Percentiles rank a stretch among this genome's conserved stretches.
These are phyloP conservation scores for Massarina eburnea DNA, from an alignment of 2,329 filamentous ascomycete genomes.

Conservation along the genomic window DNA sequence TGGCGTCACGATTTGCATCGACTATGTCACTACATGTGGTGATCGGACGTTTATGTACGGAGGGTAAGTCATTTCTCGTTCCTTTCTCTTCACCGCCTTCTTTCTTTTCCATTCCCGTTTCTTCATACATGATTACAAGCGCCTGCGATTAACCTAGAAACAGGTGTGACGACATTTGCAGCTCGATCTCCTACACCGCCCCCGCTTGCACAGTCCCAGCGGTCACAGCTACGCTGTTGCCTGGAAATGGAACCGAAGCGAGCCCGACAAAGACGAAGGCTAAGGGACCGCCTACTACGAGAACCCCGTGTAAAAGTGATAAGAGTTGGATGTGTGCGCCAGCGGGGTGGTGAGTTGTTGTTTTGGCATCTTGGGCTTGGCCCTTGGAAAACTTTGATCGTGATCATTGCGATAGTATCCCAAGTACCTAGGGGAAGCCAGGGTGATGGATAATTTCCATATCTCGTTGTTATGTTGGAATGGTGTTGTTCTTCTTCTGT, in stretches of 20 bases:
- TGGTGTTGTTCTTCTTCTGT: too few relatives aligned
- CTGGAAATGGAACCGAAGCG: background rate
- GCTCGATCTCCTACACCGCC: background rate
- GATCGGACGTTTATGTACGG: conserved; percentile 4
- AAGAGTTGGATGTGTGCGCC: conserved; percentile 9
- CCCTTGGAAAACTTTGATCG: too few relatives aligned
- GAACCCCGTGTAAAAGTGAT: conserved; percentile 1
- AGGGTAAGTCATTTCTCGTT: conserved; percentile 2
- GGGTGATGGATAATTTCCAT: too few relatives aligned
- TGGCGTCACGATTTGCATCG: conserved; percentile 5
- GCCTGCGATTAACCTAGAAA: too few relatives aligned
- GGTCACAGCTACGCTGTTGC: background rate
- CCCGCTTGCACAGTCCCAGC: conserved; percentile 1
- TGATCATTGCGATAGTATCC: too few relatives aligned
- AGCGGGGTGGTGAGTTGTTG: conserved; percentile 1
- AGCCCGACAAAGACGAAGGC: background rate
- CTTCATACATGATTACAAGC: too few relatives aligned
- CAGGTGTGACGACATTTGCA: conserved; percentile 7
- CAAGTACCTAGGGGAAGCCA: too few relatives aligned
- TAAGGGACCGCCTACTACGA: background rate
- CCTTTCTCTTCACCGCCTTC: background rate
- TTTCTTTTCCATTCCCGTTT: too few relatives aligned
- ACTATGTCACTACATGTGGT: conserved; percentile 4
- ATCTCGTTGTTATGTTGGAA: too few relatives aligned
- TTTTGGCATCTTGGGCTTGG: too few relatives aligned